Percentiles rank a stretch among this genome's conserved stretches.
Evolutionary conservation across 176 grass and related monocot genomes (phyloP).

Genomic region (Hyparrhenia diplandra): DNA sequence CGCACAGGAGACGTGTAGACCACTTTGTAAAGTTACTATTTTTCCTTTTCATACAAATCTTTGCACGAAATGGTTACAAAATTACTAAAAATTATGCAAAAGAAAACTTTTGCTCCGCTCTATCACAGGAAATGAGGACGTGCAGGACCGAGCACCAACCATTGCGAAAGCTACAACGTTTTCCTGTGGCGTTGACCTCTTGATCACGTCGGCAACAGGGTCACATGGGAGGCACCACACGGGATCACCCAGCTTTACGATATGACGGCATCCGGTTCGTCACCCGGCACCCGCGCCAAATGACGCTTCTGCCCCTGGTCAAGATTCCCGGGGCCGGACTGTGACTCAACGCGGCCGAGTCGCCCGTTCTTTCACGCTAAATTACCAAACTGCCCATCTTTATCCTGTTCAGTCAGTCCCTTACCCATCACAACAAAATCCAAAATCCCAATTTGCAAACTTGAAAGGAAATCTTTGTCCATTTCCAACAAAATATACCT

Average conservation of each 20-base stretch:
- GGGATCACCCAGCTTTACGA: not conserved
- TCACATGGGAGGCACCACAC: conserved; percentile 7
- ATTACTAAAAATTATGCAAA: too few relatives aligned
- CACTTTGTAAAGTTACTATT: not conserved
- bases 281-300: not conserved
- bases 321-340: conserved; percentile 19
- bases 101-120: too few relatives aligned
- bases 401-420: not conserved
- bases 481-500: not conserved
- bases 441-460: not conserved
- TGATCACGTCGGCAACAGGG: not conserved
- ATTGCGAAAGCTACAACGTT: not conserved
- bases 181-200: not conserved
- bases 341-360: conserved; percentile 18
- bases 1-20: not conserved
- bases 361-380: not conserved
- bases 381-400: conserved; percentile 12
- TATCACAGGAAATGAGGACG: not conserved
- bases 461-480: not conserved
- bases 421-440: not conserved
- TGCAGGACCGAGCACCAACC: not conserved
- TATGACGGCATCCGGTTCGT: conserved; percentile 56
- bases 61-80: too few relatives aligned
- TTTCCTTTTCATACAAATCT: too few relatives aligned
- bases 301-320: conserved; percentile 11